phyloP scores from a whole-genome alignment of 2,329 filamentous ascomycete species.

The Xylaria arbuscula region DNA sequence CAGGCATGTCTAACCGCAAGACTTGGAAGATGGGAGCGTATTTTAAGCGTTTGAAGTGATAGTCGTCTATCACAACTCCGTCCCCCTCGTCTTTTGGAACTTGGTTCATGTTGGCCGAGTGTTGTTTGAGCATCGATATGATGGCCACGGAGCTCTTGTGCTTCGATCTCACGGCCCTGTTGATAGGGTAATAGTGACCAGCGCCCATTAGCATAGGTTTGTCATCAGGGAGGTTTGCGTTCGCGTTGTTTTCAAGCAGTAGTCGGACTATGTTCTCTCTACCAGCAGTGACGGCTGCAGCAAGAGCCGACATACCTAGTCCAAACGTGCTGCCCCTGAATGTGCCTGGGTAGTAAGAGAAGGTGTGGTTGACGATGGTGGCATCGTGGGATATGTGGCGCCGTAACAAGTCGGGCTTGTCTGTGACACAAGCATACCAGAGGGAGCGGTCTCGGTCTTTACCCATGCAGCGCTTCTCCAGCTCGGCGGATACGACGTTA shows the following conservation, averaged over 20 bases:
- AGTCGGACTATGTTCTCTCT: not conserved
- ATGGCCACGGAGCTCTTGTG: slow-evolving; percentile 16
- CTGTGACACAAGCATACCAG: slow-evolving; percentile 24
- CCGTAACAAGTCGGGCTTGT: slow-evolving; percentile 12
- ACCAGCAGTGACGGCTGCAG: slow-evolving; percentile 15
- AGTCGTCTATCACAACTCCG: no score
- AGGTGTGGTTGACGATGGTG: slow-evolving; percentile 16
- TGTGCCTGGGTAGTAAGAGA: not conserved
- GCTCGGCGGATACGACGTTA: slow-evolving; percentile 5
- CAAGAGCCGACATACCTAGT: slow-evolving; percentile 20
- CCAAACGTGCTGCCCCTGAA: not conserved
- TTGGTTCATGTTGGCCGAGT: slow-evolving; percentile 28
- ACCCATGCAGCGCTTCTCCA: slow-evolving; percentile 6
- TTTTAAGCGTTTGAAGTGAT: not conserved
- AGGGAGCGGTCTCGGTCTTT: slow-evolving; percentile 6
- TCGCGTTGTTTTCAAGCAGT: slow-evolving; percentile 31
- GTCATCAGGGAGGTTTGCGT: slow-evolving; percentile 19
- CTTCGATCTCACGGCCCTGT: slow-evolving; percentile 24
- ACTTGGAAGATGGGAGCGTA: slow-evolving; percentile 31
- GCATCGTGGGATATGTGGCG: slow-evolving; percentile 19
- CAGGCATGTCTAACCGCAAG: slow-evolving; percentile 27
- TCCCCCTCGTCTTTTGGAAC: not conserved
- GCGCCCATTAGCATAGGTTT: rapidly evolving
- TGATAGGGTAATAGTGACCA: slow-evolving; percentile 26
- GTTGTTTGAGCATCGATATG: slow-evolving; percentile 20